A percentile compares a stretch with the other conserved stretches of the same genome.
These are phyloP conservation scores for Arabidopsis lyrata DNA, from an alignment of 441 rosid species.

Conservation along the genomic window DNA sequence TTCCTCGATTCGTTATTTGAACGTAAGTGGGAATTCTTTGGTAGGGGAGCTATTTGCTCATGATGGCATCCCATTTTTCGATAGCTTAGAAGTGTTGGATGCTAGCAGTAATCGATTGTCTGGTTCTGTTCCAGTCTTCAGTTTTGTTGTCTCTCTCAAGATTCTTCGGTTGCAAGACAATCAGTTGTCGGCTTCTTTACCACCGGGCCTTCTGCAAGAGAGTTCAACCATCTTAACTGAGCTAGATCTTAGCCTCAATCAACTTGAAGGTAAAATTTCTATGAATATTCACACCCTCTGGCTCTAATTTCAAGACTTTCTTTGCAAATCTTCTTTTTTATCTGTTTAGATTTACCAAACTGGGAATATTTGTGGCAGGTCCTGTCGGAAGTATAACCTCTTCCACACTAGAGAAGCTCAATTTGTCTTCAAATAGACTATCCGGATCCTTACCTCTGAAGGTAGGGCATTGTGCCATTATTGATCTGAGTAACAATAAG, in stretches of 20 bases:
- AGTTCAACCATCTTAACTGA: conserved; percentile 75
- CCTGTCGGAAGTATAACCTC: conserved; percentile 69
- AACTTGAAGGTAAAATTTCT: conserved; percentile 67
- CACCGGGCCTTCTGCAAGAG: conserved; percentile 72
- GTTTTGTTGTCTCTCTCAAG: conserved; percentile 74
- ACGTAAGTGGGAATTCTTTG: conserved; percentile 70
- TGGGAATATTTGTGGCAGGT: conserved; percentile 51
- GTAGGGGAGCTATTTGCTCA: conserved; percentile 74
- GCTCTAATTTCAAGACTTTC: background rate
- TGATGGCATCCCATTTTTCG: conserved; percentile 82
- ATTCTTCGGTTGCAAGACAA: conserved; percentile 74
- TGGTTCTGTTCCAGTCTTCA: conserved; percentile 70
- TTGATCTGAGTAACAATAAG: conserved; percentile 65
- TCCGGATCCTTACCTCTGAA: conserved; percentile 61
- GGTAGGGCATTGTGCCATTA: conserved; percentile 61
- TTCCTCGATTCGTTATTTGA: conserved; percentile 66
- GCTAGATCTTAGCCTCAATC: conserved; percentile 85
- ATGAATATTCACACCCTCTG: background rate
- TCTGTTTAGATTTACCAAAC: conserved; percentile 9
- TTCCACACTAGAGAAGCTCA: conserved; percentile 63
- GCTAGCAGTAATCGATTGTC: conserved; percentile 71
- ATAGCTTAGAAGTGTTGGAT: conserved; percentile 88
- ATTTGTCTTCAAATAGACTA: conserved; percentile 66
- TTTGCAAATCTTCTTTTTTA: background rate
- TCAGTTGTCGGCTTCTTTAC: conserved; percentile 66